Evolutionary conservation across 805 yeast genomes (phyloP).

Genomic region (Helenozyma rhizophorensis): DNA sequence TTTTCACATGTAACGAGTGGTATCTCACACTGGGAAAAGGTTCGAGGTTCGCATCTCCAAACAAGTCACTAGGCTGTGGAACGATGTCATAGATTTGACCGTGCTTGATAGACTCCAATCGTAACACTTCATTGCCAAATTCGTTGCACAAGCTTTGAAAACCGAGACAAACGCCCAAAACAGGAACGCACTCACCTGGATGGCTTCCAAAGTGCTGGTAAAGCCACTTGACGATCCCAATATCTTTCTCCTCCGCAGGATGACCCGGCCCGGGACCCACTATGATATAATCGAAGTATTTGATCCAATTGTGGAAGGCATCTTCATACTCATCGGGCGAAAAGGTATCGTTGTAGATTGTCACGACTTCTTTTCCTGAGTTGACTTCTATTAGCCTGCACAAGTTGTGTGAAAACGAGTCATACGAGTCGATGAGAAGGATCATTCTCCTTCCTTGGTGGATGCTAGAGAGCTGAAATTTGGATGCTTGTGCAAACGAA

Average conservation of each 20-base stretch:
- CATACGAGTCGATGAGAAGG: conserved; percentile 86
- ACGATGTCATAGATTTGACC: conserved; percentile 71
- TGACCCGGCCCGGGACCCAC: conserved; percentile 98
- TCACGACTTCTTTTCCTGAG: conserved; percentile 45
- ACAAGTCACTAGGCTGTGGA: conserved; percentile 34
- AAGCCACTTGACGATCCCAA: conserved; percentile 71
- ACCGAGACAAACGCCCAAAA: conserved; percentile 90
- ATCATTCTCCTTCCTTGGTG: conserved; percentile 42
- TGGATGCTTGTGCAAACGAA: no score
- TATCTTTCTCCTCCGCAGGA: conserved; percentile 59
- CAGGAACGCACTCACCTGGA: conserved; percentile 42
- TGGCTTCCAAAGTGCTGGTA: conserved; percentile 18
- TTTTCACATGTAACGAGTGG: conserved; percentile 69
- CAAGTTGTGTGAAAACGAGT: conserved; percentile 87
- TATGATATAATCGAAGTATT: conserved; percentile 66
- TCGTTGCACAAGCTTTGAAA: conserved; percentile 75
- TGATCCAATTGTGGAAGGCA: conserved; percentile 40
- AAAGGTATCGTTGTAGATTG: conserved; percentile 62
- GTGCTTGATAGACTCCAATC: conserved; percentile 63
- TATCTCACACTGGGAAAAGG: conserved; percentile 73
- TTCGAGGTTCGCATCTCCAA: conserved; percentile 2
- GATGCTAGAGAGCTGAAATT: no score
- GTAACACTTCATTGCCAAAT: conserved; percentile 52
- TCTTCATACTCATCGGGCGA: conserved; percentile 22
- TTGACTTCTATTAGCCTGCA: conserved; percentile 54